A percentile compares a stretch with the other conserved stretches of the same genome.
Evolutionary conservation across 495 filamentous ascomycete genomes (phyloP).

Genomic region (Lasiosphaeria hispida): DNA sequence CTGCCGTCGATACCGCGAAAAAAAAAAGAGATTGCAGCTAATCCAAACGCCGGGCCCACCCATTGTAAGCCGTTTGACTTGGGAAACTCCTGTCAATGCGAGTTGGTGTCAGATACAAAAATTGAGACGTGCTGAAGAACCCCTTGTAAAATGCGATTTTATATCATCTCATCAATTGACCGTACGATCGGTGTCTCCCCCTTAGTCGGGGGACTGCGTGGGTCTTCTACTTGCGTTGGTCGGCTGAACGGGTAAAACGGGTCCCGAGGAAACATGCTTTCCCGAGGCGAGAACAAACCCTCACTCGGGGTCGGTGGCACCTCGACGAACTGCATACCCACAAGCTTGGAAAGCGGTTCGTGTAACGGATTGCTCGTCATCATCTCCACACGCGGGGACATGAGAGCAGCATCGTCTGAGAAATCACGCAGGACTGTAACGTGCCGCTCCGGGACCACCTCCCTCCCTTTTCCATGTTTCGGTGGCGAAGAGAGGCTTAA

Average conservation of each 20-base stretch:
- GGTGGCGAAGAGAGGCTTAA: slow-evolving; percentile 20
- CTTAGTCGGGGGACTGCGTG: slow-evolving; percentile 60
- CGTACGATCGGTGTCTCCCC: slow-evolving; percentile 66
- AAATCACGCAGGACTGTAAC: slow-evolving; percentile 30
- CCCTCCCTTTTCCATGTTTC: slow-evolving; percentile 14
- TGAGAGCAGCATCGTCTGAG: slow-evolving; percentile 41
- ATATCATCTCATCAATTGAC: slow-evolving; percentile 60
- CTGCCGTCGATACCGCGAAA: too few species aligned
- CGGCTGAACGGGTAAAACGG: slow-evolving; percentile 46
- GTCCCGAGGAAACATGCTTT: slow-evolving; percentile 50
- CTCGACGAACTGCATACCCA: slow-evolving; percentile 49
- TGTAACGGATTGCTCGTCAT: slow-evolving; percentile 55
- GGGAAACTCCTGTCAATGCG: too few species aligned
- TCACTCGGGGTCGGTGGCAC: slow-evolving; percentile 44
- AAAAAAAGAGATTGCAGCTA: too few species aligned
- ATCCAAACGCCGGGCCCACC: too few species aligned
- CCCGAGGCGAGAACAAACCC: slow-evolving; percentile 49
- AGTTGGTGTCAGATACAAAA: too few species aligned
- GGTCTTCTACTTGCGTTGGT: slow-evolving; percentile 51
- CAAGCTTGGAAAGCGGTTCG: slow-evolving; percentile 33
- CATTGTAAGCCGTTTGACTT: too few species aligned
- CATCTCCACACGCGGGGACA: slow-evolving; percentile 51
- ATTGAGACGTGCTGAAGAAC: not conserved
- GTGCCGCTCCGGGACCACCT: slow-evolving; percentile 26
- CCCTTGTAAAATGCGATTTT: slow-evolving; percentile 1